phyloP scores from a whole-genome alignment of 768 basidiomycete species.

The Podaxis sp. region DNA sequence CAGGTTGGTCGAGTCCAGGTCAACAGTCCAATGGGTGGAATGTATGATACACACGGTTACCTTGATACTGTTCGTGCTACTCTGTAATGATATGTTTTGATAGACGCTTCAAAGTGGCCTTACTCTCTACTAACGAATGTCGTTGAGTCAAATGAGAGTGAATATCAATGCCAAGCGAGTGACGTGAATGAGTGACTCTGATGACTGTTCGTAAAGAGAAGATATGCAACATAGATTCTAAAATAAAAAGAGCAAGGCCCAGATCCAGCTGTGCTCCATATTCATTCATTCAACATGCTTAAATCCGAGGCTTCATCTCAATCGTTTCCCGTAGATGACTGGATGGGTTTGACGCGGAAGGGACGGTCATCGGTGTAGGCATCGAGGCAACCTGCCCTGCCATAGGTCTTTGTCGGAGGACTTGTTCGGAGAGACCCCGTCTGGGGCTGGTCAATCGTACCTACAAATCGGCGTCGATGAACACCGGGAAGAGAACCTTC shows the following conservation, averaged over 20 bases:
- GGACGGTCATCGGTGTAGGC: background rate
- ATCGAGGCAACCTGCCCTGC: slow-evolving; percentile 12
- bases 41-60: slow-evolving; percentile 21
- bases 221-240: background rate
- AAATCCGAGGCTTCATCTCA: slow-evolving; percentile 29
- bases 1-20: slow-evolving; percentile 18
- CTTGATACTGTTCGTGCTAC: background rate
- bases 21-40: slow-evolving; percentile 56
- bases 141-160: background rate
- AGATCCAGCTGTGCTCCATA: background rate
- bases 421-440: slow-evolving; percentile 21
- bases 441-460: slow-evolving; percentile 31
- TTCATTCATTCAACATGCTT: background rate
- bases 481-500: background rate
- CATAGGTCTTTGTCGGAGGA: slow-evolving; percentile 13
- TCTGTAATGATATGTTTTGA: background rate
- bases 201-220: background rate
- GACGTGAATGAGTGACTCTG: background rate
- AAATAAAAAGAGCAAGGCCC: background rate
- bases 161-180: background rate
- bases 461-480: slow-evolving; percentile 19
- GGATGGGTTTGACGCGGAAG: slow-evolving; percentile 4
- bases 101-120: background rate
- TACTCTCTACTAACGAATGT: background rate
- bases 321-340: slow-evolving; percentile 22